Evolutionary conservation across 2,329 filamentous ascomycete species (phyloP), one percentile per base, ranked within the genome.

Genomic region (Colletotrichum sublineola): DNA sequence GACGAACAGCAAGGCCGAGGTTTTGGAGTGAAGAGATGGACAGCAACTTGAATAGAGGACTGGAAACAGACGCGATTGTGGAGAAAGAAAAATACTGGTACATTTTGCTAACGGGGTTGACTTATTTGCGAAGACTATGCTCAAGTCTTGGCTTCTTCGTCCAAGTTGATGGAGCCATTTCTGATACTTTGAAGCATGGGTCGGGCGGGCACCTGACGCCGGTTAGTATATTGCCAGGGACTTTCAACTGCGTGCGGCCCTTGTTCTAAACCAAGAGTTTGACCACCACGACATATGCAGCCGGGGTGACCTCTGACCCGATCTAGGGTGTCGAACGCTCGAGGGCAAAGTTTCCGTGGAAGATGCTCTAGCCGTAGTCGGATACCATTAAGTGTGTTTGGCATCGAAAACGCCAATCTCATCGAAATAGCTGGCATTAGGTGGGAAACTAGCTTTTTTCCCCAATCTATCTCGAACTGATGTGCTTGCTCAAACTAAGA

Each of bases 1-100:
- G 62, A 55, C 61, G 69, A 57, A 66, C 69, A 58, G 69, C 66
- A 72, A 66, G 55, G 33, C 50, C 38, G 55, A 69, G 5, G n/a
- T 52, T 6, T 6, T 44, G 24, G 24, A 57, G 33, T 38, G 56
- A 65, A 33, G n/a, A 40, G 60, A 56, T 48, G 58, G 65, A 57
- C 46, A 56, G 46, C 42, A 61, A 33, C 42, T 42, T 56, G 66
- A 64, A 69, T 33, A 40, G 53, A 70, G 60, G 60, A 44, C 5
- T 50, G 8, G 5, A 42, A 56, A 14, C n/a, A 55, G 40, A 33
- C 40, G 55, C 33, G 60, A 61, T 65, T 55, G 29, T 33, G 55
- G 50, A 12, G n/a, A 20, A 20, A 24, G 24, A 33, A 29, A 40
- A 50, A 24, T 61, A 24, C 1, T 50, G 48, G 40, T 29, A 5